Evolutionary conservation across 768 basidiomycete genomes (phyloP), one percentile per base, ranked within the genome.

Genomic region (Lactarius akahatsu): DNA sequence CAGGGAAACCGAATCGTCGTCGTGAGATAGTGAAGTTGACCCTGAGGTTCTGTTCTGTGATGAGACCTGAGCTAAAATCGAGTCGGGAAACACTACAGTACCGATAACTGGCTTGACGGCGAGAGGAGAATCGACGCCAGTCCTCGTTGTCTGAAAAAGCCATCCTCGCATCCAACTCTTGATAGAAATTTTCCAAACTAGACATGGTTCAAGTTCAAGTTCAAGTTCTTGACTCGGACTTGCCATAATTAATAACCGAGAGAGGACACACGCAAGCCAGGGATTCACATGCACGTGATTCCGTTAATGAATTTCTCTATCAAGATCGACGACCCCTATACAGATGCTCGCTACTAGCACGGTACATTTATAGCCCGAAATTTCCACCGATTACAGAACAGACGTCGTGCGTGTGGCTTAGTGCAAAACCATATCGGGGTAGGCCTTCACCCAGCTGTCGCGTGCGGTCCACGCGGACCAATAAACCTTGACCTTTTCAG

Each of bases 381-480:
- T 13, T 50, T 1, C 2, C 26, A 26, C 15, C 23, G 50, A 26
- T 26, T 26, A 52, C 50, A 52, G 23, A 26, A 26, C 26, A 50
- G 9, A 26, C 6, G 13, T 11, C 47, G 23, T 26, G 23, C n/a
- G 23, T 50, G 23, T 11, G n/a, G 10, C 2, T 16, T 45, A 69
- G 36, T 64, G 62, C 57, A 67, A 77, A 64, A 69, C 66, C 68
- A 73, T 73, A 34, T 74, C 71, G 10, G 69, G 70, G 57, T 75
- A 75, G 20, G 71, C 65, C 62, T 67, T 66, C 72, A 77, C 73
- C 81, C 81, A 83, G 69, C 81, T 82, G 52, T 80, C 77, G 63
- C 81, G 77, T 65, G 69, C 75, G 50, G 68, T 72, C 83, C 83
- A 86, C 28, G 78, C 76, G 16, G 62, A 66, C 81, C 79, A 82